Evolutionary conservation across 75 land plant genomes (phyloP).

Genomic region (Sequoiadendron giganteum): DNA sequence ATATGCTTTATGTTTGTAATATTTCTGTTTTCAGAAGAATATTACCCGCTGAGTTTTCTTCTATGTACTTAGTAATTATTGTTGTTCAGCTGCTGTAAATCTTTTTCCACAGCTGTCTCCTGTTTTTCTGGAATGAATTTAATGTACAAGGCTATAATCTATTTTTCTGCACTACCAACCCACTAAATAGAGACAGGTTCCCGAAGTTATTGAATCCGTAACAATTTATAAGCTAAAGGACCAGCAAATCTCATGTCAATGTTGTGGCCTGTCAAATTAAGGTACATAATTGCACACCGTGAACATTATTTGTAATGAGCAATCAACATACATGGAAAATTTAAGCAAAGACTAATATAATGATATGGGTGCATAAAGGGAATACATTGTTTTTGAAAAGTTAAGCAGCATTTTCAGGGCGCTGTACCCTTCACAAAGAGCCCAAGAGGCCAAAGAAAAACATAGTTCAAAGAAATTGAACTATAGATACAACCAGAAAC

Average conservation of each 20-base stretch:
- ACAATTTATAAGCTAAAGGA: background rate
- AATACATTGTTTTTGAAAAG: no score
- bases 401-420: no score
- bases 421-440: no score
- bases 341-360: background rate
- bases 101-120: background rate
- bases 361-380: background rate
- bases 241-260: background rate
- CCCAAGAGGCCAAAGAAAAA: no score
- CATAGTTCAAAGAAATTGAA: no score
- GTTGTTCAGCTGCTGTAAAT: background rate
- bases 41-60: background rate
- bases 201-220: background rate
- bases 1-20: no score
- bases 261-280: background rate
- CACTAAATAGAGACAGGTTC: background rate
- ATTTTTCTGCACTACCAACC: no score
- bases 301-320: background rate
- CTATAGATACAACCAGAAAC: no score
- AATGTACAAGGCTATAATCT: no score
- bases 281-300: background rate
- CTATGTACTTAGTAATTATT: background rate
- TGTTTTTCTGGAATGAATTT: background rate
- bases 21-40: no score
- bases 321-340: background rate